Evolutionary conservation across 345 rosid genomes (phyloP).

Genomic region (Triadica sebifera): DNA sequence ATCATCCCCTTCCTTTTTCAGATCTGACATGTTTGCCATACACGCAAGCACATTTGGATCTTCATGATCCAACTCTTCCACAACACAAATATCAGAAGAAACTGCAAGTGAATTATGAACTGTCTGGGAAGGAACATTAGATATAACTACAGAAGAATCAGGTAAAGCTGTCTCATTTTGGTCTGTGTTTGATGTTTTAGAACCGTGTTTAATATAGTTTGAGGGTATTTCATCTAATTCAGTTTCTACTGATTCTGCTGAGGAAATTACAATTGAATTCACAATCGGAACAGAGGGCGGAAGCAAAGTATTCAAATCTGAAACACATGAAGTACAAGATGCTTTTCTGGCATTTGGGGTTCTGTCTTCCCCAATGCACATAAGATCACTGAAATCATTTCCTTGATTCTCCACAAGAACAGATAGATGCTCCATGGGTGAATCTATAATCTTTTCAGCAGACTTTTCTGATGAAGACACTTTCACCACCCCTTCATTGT

Average conservation of each 20-base stretch:
- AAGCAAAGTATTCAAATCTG: no score
- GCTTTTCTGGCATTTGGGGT: slow-evolving; percentile 26
- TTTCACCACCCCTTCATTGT: slow-evolving; percentile 48
- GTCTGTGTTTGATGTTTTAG: slow-evolving; percentile 18
- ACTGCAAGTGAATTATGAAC: slow-evolving; percentile 13
- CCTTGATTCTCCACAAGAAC: slow-evolving; percentile 26
- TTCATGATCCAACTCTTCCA: slow-evolving; percentile 33
- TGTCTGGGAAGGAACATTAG: slow-evolving; percentile 22
- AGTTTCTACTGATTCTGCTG: slow-evolving; percentile 30
- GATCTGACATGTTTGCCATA: slow-evolving; percentile 27
- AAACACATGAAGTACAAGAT: background rate
- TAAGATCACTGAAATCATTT: slow-evolving; percentile 31
- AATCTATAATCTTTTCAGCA: slow-evolving; percentile 30
- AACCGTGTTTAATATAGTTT: slow-evolving; percentile 22
- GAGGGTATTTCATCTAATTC: slow-evolving; percentile 34
- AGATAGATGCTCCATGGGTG: slow-evolving; percentile 33
- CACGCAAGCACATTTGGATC: slow-evolving; percentile 24
- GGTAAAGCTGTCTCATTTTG: slow-evolving; percentile 28
- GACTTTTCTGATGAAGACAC: slow-evolving; percentile 32
- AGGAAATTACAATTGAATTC: slow-evolving; percentile 11
- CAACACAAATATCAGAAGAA: slow-evolving; percentile 14
- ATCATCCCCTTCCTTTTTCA: slow-evolving; percentile 29
- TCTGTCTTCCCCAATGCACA: slow-evolving; percentile 25
- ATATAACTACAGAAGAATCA: slow-evolving; percentile 29
- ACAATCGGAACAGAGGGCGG: slow-evolving; percentile 32